Base-by-base conservation (phyloP, 495 filamentous ascomycete species). In the Podospora fimiseda region DNA sequence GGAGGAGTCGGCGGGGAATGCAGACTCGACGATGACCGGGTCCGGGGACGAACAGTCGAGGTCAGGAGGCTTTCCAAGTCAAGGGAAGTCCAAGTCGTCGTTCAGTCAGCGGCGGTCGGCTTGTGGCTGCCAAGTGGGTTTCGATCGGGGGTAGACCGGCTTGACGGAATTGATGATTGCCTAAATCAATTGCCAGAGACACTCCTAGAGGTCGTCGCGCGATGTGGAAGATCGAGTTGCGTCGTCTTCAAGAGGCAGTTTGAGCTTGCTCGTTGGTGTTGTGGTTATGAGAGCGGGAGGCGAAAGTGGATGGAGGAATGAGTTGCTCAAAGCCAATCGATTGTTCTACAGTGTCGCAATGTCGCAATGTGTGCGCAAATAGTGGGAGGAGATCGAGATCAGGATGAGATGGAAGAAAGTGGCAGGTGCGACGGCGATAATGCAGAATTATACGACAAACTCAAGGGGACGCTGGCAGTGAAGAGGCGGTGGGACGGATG, bases 381-480 rank as follows among this genome's bases (percentile, higher is more conserved):
- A 16, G 22, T 23, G 20, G 9, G 6, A 14, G 9, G 22, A 21
- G 38, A 43, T 22, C 41, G 64, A 63, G 64, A 60, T 61, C 57
- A 59, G 50, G 51, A 61, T 56, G 60, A 40, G 57, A 55, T 30
- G 46, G 36, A 40, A 33, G 44, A 49, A 21, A 24, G 43, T 42
- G 41, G 64, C 66, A 57, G 67, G 52, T 56, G 63, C 61, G 59
- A 61, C 63, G 67, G 57, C 59, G 61, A 41, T n/a, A n/a, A n/a
- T 53, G 40, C 55, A 57, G 55, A 61, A 56, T 56, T 59, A 61
- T 57, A 64, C 56, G 56, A 51, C 51, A 47, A 33, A 47, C 44
- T 47, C 33, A 43, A 51, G 40, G 46, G 45, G 48, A 36, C 16
- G 48, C 20, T 22, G 52, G 57, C 24, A 45, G 51, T 42, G 46